Base-by-base conservation (phyloP, 768 basidiomycete genomes). In the Trametes cingulata region DNA sequence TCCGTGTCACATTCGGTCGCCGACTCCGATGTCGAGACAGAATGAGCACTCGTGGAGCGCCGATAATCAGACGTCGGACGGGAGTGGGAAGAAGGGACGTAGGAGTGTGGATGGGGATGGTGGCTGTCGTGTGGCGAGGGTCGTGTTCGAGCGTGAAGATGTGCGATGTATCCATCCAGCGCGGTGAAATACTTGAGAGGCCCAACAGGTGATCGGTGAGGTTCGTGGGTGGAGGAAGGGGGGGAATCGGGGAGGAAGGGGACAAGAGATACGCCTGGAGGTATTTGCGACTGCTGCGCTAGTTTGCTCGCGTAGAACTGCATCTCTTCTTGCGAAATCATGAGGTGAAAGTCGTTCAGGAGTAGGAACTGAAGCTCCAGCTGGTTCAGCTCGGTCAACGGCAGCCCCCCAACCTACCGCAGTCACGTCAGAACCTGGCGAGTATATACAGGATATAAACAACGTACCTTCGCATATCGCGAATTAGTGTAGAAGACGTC, bases 401-500 rank as follows among this genome's bases (percentile, higher is more conserved):
- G 97, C 0, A 99, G 83, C 24, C 97, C 97, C 42, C 97, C 97
- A 62, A 99, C 96, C 94, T 95, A 67, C 3, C 29, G 15, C 12
- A 22, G 27, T 6, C 17, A 9, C n/a, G 48, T 36, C 2, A 50
- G 48, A 56, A 25, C 2, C 20, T 22, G 3, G 37, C 7, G 4
- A 9, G 17, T 17, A 17, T 19, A 10, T 17, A 2, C 51, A 50
- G 55, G 40, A 36, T 45, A 75, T n/a, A n/a, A n/a, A n/a, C n/a
- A n/a, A n/a, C 83, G 25, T 57, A 93, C 94, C 85, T 98, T 99
- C 53, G 97, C 97, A 71, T 99, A 99, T 29, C 96, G 83, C 9
- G 96, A 97, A 68, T 99, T 99, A 15, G 97, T 98, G 75, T 99
- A 98, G 69, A 99, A 99, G 3, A 99, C 94, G 72, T 98, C 97